Base-by-base conservation (phyloP, 139 green algal genomes). In the Pleodorina starrii region DNA sequence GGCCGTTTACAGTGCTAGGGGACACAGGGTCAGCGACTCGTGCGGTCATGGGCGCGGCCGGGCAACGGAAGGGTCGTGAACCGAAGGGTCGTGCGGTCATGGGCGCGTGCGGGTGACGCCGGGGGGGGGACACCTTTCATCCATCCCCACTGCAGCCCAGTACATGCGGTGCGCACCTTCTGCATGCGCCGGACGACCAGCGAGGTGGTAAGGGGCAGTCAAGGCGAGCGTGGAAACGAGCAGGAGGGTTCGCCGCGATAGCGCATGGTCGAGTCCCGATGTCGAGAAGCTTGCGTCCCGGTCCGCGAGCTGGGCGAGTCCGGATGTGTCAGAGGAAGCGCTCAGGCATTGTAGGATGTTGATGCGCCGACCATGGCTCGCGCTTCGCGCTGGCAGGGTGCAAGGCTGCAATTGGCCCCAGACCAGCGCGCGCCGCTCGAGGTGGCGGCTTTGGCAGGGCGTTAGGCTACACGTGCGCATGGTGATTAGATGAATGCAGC, bases 311-410 rank as follows among this genome's bases (percentile, higher is more conserved):
- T 54, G 36, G 17, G 51, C 51, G 1, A 85, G 78, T 40, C 36
- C 19, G 6, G 54, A 40, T 5, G 54, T 36, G 29, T 85, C 54
- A 19, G 35, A 29, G 9, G 78, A 73, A n/a, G 78, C 54, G 36
- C 78, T 85, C 1, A 54, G 12, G 54, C 78, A 85, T 38, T 85
- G 78, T 17, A 85, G 40, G 4, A 85, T 42, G 23, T 54, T 85
- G 23, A 85, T 73, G 1, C 78, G 78, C 14, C 78, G 78, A 21
- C 16, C 48, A 27, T 63, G 44, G 25, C 44, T 63, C n/a, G 66
- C 74, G 74, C 46, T n/a, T 2, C 44, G 43, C 10, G n/a, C 10
- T 2, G 27, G 32, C 4, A 80, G 40, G 40, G 40, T 36, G 40
- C 40, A 80, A 59, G 32, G 32, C 72, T 80, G 72, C 43, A 80